These are phyloP conservation scores for Perilla frutescens DNA, from an alignment of 257 asterid species.

Conservation along the genomic window DNA sequence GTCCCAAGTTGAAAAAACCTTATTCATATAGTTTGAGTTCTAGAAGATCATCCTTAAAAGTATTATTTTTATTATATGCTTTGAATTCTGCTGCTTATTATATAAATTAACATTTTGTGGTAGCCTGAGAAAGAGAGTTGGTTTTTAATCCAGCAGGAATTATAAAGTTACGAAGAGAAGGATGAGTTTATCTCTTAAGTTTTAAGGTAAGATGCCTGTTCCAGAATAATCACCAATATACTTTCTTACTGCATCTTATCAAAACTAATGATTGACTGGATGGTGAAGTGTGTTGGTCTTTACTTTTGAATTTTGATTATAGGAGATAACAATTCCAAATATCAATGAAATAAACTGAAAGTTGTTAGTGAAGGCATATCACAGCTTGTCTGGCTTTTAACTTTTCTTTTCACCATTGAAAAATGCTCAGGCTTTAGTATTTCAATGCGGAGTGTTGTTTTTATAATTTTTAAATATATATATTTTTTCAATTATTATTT, in stretches of 20 bases:
- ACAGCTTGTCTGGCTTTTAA: neutral
- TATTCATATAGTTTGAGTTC: neutral
- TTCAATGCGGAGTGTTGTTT: neutral
- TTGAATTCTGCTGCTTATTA: too few species aligned
- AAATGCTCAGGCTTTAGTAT: neutral
- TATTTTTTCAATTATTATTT: neutral
- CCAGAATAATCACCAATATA: neutral
- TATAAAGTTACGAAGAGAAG: neutral
- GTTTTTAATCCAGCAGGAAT: neutral
- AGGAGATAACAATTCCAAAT: neutral
- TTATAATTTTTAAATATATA: neutral
- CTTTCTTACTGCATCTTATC: too few species aligned
- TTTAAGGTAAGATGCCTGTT: neutral
- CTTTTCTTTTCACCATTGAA: slow-evolving; percentile 4
- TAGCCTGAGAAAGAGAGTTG: neutral
- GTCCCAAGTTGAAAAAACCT: neutral
- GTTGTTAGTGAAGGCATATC: neutral
- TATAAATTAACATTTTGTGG: neutral
- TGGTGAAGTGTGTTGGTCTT: neutral
- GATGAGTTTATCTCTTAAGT: neutral
- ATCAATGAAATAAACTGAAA: neutral
- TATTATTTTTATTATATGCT: neutral
- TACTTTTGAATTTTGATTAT: neutral
- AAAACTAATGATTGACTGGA: neutral
- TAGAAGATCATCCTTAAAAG: neutral